Evolutionary conservation across 257 asterid species (phyloP).

Genomic region (Penstemon newberryi): DNA sequence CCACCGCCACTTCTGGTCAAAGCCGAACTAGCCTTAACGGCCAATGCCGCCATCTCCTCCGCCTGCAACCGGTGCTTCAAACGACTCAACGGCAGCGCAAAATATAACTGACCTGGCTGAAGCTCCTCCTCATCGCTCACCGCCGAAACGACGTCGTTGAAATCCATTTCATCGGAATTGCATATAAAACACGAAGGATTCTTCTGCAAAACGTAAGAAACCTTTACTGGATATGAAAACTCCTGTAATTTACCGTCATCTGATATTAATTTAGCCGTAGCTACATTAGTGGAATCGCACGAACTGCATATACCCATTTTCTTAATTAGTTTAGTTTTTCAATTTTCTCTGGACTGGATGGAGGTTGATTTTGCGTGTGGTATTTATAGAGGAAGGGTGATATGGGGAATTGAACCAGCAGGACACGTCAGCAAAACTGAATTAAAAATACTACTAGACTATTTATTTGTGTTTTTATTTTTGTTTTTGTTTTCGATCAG

Average conservation of each 20-base stretch:
- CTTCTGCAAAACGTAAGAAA: constrained; percentile 62
- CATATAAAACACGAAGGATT: constrained; percentile 72
- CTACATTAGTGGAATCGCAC: constrained; percentile 64
- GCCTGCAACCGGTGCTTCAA: constrained; percentile 62
- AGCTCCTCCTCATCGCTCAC: constrained; percentile 76
- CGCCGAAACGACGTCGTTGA: constrained; percentile 68
- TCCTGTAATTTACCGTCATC: constrained; percentile 83
- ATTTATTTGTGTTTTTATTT: too few species aligned
- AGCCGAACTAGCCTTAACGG: constrained; percentile 91
- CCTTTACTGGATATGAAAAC: constrained; percentile 76
- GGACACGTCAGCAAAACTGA: constrained; percentile 35
- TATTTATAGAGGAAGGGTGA: constrained; percentile 6
- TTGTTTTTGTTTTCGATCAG: constrained; percentile 20
- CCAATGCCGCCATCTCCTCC: constrained; percentile 98
- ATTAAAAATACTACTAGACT: too few species aligned
- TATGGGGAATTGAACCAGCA: constrained; percentile 39
- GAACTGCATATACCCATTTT: constrained; percentile 86
- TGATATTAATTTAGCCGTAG: constrained; percentile 72
- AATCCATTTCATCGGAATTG: constrained; percentile 93
- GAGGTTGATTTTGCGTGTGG: too few species aligned
- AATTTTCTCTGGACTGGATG: not conserved
- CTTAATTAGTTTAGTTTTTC: not conserved
- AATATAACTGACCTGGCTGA: constrained; percentile 81
- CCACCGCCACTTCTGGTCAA: constrained; percentile 21
- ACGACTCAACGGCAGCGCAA: constrained; percentile 70